Base-by-base conservation (phyloP, 805 yeast genomes). In the Pichia insulana region DNA sequence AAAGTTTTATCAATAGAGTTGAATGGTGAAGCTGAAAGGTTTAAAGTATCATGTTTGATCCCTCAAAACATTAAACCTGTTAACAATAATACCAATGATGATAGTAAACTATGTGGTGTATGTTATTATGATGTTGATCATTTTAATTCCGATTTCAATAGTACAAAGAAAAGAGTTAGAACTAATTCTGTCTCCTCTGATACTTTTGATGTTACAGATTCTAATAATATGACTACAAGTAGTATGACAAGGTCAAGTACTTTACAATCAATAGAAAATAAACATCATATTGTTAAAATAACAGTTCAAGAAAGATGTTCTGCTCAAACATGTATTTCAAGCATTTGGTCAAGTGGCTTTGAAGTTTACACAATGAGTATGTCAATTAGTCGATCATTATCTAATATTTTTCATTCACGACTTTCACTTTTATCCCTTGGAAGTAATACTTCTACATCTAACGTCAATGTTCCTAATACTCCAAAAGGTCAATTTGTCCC, bases 281-380 rank as follows among this genome's bases (percentile, higher is more conserved):
- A 39, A 22, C 13, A 25, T 15, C 42, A 33, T 33, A 35, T 17
- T 17, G 17, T 48, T 8, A 43, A 38, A 16, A 34, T 46, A 7
- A 35, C 51, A 3, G 12, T 46, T 5, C 51, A 46, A 20, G 49
- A 48, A 13, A 41, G 51, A 30, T 49, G 43, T 8, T 9, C 25
- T 4, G 47, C 48, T 2, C 51, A 48, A 36, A 37, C 43, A 13
- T 48, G 47, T 34, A 40, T 48, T 5, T 39, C 37, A 9, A 20
- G 34, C 13, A 32, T 48, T 3, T 48, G 51, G 51, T 41, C 43
- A 18, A 27, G 40, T 4, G 38, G 34, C n/a, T 48, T 48, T 36
- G 37, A 43, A 28, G 17, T 32, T 18, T 43, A 43, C 22, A 28
- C 46, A 9, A 32, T 43, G 13, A 39, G 39, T 36, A 19, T 30